Conservation (phyloP, 169 alveolate species). For the Theileria annulata region DNA sequence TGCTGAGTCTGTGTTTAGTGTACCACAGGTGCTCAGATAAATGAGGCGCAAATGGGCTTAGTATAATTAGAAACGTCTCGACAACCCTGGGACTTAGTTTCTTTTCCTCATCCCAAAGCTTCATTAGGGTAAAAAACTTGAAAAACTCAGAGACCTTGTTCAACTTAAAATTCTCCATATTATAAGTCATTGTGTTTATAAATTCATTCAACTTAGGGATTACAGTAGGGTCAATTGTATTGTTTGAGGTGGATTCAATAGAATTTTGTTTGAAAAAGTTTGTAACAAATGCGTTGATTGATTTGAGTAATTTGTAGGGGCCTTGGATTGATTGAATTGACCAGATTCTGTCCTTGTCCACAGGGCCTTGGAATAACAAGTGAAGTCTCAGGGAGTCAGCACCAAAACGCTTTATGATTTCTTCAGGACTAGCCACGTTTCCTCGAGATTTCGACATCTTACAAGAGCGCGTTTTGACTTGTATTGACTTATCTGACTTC, state of each 20-base stretch:
- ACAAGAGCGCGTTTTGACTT: constrained; percentile 61
- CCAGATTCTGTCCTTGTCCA: constrained; percentile 80
- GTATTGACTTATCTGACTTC: constrained; percentile 21
- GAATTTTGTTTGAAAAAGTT: constrained; percentile 13
- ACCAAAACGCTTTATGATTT: constrained; percentile 72
- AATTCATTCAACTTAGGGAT: constrained; percentile 12
- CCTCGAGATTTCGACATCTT: constrained; percentile 88
- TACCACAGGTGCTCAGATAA: constrained; percentile 79
- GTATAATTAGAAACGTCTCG: constrained; percentile 52
- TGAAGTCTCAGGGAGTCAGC: constrained; percentile 85
- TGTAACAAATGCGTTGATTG: constrained; percentile 46
- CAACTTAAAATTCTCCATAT: constrained; percentile 68
- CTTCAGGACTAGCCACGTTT: constrained; percentile 81
- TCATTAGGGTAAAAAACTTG: constrained; percentile 10
- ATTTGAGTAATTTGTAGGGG: constrained; percentile 47
- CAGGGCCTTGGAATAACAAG: constrained; percentile 85
- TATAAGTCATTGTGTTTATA: constrained; percentile 56
- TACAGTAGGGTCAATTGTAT: neutral
- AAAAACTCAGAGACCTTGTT: constrained; percentile 67
- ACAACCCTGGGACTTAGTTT: constrained; percentile 53
- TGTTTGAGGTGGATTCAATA: neutral
- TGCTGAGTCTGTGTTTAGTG: constrained; percentile 13
- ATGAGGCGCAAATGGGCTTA: constrained; percentile 83
- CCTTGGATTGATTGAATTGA: constrained; percentile 68
- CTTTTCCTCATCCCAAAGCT: neutral